Base-by-base conservation (phyloP, 352 stramenopile genomes). In the Phytopythium aichiense region DNA sequence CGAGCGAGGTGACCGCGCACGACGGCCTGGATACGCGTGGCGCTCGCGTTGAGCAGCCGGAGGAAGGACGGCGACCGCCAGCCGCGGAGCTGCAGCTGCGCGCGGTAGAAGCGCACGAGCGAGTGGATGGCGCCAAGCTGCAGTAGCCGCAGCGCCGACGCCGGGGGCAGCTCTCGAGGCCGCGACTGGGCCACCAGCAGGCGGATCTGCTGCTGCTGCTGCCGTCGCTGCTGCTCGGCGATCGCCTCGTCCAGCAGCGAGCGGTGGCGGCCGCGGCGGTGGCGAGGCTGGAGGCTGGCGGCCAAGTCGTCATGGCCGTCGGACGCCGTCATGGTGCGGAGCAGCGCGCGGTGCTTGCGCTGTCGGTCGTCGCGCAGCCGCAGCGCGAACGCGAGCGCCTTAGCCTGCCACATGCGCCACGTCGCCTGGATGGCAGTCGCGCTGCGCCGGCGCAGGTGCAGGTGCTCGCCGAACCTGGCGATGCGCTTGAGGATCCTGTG, bases 361-460 rank as follows among this genome's bases (percentile, higher is more conserved):
- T 40, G 64, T 7, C 66, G 72, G 30, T 84, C 67, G 51, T 72
- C 69, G 22, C 69, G 72, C 33, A 94, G 51, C 23, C 56, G 61
- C 16, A 57, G 63, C 20, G 81, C 76, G 12, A 77, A 71, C 46
- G 76, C 74, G 4, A 64, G 56, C 18, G 85, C 78, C 59, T 89
- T 91, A 30, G 67, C 79, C 6, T 71, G 61, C 82, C 82, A 94
- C 82, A 94, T 94, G 35, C 84, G 72, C 82, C 82, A 94, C n/a
- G 66, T 77, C 3, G 82, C 72, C 61, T 94, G 84, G 45, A 94
- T 88, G 46, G 68, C 79, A 5, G 64, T 81, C 3, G 74, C 79
- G 33, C 69, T 78, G n/a, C 37, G 49, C 38, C 68, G 60, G 37
- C 79, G 77, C 0, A 75, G 74, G 30, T 56, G 67, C 20, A 91